phyloP scores from a whole-genome alignment of 139 green algal genomes.

The Eudorina sp. region DNA sequence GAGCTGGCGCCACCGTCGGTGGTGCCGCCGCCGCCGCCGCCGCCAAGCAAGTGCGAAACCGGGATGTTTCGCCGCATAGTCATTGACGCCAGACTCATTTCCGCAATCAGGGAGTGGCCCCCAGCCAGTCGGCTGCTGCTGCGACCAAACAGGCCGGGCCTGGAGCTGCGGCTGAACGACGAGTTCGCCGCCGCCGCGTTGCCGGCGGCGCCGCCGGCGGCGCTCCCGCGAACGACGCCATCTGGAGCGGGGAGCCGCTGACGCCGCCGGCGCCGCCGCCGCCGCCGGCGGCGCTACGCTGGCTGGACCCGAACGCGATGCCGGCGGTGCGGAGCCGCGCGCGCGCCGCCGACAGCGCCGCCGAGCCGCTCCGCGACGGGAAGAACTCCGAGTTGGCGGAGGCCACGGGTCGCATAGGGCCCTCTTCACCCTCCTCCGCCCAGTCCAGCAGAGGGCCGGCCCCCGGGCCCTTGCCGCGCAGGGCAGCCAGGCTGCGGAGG shows the following conservation, averaged over 20 bases:
- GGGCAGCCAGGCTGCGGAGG: not conserved
- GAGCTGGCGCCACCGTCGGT: too few relatives aligned
- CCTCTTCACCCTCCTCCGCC: not conserved
- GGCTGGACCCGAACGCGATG: not conserved
- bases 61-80: slow-evolving; percentile 25
- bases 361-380: not conserved
- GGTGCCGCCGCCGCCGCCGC: not conserved
- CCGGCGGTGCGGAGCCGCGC: not conserved
- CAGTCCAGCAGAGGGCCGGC: not conserved
- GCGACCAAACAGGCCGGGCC: not conserved
- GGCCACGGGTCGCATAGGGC: not conserved
- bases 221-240: not conserved
- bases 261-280: too few relatives aligned
- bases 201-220: not conserved
- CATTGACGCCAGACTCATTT: slow-evolving; percentile 43
- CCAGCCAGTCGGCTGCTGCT: not conserved
- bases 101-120: not conserved
- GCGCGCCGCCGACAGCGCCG: not conserved
- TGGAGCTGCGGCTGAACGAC: too few relatives aligned
- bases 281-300: not conserved
- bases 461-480: not conserved
- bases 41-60: not conserved
- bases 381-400: slow-evolving; percentile 37
- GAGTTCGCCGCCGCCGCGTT: not conserved
- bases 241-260: not conserved